Percentiles rank a stretch among this genome's conserved stretches.
Evolutionary conservation across 257 asterid genomes (phyloP).

Genomic region (Eucommia ulmoides): DNA sequence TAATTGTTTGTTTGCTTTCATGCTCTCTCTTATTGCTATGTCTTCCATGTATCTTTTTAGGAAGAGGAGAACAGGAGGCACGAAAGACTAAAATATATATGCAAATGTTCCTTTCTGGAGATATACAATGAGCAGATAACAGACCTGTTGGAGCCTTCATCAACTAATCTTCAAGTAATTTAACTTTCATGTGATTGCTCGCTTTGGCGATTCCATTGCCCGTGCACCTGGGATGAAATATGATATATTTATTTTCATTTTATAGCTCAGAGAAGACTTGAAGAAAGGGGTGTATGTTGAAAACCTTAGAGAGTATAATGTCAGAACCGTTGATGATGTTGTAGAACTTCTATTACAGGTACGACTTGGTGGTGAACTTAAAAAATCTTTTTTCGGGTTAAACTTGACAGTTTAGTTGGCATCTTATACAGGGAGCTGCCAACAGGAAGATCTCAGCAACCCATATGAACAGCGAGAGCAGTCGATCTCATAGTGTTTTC

Average conservation of each 20-base stretch:
- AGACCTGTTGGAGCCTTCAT: conserved; percentile 86
- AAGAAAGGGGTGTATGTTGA: conserved; percentile 84
- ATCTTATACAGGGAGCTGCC: conserved; percentile 58
- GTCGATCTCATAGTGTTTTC: conserved; percentile 89
- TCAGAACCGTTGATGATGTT: conserved; percentile 54
- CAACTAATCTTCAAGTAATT: conserved; percentile 66
- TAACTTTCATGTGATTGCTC: conserved; percentile 7
- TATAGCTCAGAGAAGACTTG: conserved; percentile 75
- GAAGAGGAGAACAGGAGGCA: conserved; percentile 60
- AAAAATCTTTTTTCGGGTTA: conserved; percentile 4
- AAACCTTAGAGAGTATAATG: conserved; percentile 59
- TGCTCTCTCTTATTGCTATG: conserved; percentile 2
- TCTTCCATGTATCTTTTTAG: conserved; percentile 23
- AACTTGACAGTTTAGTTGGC: conserved; percentile 15
- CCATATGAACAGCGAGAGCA: conserved; percentile 76
- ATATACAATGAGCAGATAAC: conserved; percentile 87
- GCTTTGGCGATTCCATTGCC: neutral
- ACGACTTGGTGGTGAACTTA: conserved; percentile 19
- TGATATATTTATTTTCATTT: neutral
- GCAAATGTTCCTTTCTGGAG: conserved; percentile 86
- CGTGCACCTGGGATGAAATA: neutral
- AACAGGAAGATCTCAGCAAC: conserved; percentile 83
- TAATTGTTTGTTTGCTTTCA: conserved; percentile 11
- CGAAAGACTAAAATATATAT: conserved; percentile 61
- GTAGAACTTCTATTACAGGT: conserved; percentile 67